Evolutionary conservation across 73 alveolate genomes (phyloP).

Genomic region (Durusdinium trenchii): DNA sequence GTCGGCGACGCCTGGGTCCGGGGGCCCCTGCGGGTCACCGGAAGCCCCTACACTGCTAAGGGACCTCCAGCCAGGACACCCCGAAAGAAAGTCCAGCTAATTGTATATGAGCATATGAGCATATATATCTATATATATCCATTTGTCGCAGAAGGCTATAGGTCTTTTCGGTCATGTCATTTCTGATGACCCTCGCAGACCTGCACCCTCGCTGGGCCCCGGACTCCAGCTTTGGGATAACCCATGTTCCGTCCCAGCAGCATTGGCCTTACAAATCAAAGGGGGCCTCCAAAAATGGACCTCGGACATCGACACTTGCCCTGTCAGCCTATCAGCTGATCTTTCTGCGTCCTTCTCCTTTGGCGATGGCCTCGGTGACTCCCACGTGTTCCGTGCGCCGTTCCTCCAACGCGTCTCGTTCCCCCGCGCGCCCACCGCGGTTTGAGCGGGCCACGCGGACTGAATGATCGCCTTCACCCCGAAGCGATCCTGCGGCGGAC

Average conservation of each 20-base stretch:
- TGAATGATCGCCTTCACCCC: constrained; percentile 7
- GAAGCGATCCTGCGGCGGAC: constrained; percentile 46
- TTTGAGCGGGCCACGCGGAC: neutral
- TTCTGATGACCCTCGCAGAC: neutral
- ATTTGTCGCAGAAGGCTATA: no score
- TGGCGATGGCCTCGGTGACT: constrained; percentile 47
- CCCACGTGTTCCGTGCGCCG: no score
- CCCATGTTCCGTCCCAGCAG: constrained; percentile 45
- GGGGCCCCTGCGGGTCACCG: neutral
- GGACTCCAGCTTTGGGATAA: neutral
- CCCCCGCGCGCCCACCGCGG: neutral
- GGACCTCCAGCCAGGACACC: neutral
- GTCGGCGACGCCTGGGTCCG: neutral
- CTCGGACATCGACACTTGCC: no score
- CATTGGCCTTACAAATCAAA: constrained; percentile 32
- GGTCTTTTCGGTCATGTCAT: neutral
- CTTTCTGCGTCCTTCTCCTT: constrained; percentile 60
- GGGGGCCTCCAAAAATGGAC: neutral
- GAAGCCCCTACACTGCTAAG: neutral
- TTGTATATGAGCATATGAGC: neutral
- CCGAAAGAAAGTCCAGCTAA: neutral
- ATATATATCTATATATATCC: no score
- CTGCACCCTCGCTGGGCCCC: neutral
- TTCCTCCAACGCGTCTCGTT: neutral
- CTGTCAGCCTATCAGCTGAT: neutral